Conservation (phyloP, 768 basidiomycete species). For the Podaxis sp. region DNA sequence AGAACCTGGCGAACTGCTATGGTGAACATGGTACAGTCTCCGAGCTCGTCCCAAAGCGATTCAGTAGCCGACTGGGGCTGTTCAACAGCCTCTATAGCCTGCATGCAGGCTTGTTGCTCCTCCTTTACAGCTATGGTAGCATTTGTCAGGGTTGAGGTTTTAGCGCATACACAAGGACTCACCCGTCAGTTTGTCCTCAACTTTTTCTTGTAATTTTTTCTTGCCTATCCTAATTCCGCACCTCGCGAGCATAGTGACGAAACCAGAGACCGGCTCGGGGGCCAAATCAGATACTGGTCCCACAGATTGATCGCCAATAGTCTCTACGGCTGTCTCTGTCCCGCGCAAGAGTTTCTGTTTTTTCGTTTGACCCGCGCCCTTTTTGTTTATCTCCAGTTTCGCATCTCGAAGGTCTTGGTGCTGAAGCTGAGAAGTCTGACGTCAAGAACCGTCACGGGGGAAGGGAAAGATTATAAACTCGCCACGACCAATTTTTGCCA, state of each 20-base stretch:
- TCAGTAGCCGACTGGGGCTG: background rate
- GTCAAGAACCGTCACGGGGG: constrained; percentile 58
- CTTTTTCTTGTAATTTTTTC: background rate
- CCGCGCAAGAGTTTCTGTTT: too few relatives aligned
- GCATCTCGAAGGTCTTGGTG: constrained; percentile 27
- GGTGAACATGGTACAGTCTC: background rate
- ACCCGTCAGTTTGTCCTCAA: background rate
- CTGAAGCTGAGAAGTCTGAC: constrained; percentile 77
- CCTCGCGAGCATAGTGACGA: background rate
- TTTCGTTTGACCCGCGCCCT: too few relatives aligned
- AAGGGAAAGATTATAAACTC: too few relatives aligned
- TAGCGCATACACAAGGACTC: background rate
- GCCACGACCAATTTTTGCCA: too few relatives aligned
- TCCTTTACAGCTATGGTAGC: background rate
- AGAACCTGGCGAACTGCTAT: background rate
- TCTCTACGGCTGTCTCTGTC: too few relatives aligned
- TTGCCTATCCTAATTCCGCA: background rate
- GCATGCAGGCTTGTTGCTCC: background rate
- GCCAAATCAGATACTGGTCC: too few relatives aligned
- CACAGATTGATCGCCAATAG: too few relatives aligned
- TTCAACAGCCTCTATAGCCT: background rate
- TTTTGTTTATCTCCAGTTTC: too few relatives aligned
- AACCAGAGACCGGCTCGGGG: background rate
- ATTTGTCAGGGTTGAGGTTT: background rate
- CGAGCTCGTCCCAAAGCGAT: background rate